These are phyloP conservation scores for Abelmoschus esculentus DNA, from an alignment of 345 rosid species.

Conservation along the genomic window DNA sequence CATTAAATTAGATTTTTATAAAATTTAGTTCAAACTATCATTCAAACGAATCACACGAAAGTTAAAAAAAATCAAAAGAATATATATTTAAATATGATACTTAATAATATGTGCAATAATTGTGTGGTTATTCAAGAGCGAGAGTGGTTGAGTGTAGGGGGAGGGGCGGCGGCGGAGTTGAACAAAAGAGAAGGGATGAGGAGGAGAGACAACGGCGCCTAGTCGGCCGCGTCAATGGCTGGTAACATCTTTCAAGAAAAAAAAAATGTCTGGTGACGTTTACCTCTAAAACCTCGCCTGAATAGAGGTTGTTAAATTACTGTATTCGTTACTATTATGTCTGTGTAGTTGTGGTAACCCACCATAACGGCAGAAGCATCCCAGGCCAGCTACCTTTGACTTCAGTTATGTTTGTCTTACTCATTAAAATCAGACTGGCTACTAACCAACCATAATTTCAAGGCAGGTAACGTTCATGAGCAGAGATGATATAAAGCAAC, in stretches of 20 bases:
- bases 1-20: no score
- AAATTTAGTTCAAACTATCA: no score
- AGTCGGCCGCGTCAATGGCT: background rate
- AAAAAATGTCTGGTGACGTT: background rate
- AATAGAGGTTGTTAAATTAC: no score
- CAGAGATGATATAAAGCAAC: no score
- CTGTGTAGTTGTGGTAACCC: no score
- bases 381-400: background rate
- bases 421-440: background rate
- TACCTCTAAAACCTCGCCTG: no score
- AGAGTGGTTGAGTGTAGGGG: background rate
- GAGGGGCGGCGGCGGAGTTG: background rate
- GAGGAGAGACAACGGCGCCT: background rate
- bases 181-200: background rate
- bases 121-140: background rate
- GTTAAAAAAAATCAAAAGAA: no score
- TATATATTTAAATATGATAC: no score
- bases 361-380: no score
- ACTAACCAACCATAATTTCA: background rate
- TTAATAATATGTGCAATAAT: no score
- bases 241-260: no score
- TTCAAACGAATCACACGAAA: fast-evolving
- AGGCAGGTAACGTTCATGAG: background rate
- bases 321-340: no score
- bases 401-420: background rate